Evolutionary conservation across 2,329 filamentous ascomycete genomes (phyloP).

Genomic region (Xylariaceae sp.): DNA sequence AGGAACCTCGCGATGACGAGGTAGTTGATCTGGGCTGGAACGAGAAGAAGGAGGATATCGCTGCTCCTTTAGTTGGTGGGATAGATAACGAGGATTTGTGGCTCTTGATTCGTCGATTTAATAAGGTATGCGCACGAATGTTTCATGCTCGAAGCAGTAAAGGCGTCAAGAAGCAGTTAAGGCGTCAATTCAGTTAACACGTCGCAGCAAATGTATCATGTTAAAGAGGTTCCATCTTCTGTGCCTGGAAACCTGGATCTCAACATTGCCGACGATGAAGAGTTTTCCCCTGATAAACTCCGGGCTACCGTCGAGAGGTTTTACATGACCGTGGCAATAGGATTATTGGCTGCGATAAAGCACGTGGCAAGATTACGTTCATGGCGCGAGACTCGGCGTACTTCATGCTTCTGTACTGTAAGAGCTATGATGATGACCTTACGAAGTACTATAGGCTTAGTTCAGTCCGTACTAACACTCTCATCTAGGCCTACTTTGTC

Average conservation of each 20-base stretch:
- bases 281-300: conserved; percentile 83
- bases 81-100: conserved; percentile 74
- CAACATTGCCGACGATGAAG: conserved; percentile 79
- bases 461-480: conserved; percentile 1
- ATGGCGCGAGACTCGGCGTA: conserved; percentile 74
- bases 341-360: conserved; percentile 67
- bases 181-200: conserved; percentile 17
- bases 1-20: conserved; percentile 52
- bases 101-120: conserved; percentile 71
- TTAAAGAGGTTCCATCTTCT: conserved; percentile 65
- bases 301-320: conserved; percentile 76
- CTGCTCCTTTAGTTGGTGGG: conserved; percentile 65
- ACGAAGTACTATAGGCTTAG: background rate
- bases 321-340: conserved; percentile 77
- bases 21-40: conserved; percentile 73
- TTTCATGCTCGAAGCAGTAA: background rate
- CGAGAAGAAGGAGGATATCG: conserved; percentile 57
- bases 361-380: conserved; percentile 77
- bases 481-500: conserved; percentile 48
- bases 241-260: conserved; percentile 73
- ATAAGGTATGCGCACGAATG: conserved; percentile 57
- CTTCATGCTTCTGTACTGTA: conserved; percentile 65
- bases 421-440: background rate
- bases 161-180: no score
- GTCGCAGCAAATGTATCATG: conserved; percentile 58